Evolutionary conservation across 2,329 filamentous ascomycete species (phyloP).

Genomic region (Fusarium brachygibbosum): DNA sequence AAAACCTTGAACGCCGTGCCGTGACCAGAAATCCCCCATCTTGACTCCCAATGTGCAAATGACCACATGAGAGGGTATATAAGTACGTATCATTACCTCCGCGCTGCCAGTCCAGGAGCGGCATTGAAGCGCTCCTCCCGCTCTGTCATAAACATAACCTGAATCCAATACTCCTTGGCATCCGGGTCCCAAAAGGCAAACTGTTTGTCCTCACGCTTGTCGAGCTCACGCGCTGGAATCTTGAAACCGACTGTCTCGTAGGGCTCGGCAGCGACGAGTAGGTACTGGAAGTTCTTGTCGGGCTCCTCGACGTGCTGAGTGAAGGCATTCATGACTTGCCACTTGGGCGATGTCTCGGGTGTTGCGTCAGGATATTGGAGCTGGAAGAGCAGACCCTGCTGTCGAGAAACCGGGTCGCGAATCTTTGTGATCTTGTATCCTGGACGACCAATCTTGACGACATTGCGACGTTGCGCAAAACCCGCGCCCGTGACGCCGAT

Average conservation of each 20-base stretch:
- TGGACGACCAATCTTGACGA: slow-evolving; percentile 94
- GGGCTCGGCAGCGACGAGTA: slow-evolving; percentile 94
- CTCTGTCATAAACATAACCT: slow-evolving; percentile 98
- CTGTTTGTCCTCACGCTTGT: slow-evolving; percentile 87
- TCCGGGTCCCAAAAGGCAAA: slow-evolving; percentile 98
- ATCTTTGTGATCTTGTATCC: slow-evolving; percentile 99
- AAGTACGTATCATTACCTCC: slow-evolving; percentile 53
- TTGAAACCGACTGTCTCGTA: slow-evolving; percentile 99
- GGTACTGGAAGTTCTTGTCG: slow-evolving; percentile 94
- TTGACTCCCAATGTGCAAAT: slow-evolving; percentile 30
- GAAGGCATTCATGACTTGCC: slow-evolving; percentile 97
- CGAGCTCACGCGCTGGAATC: slow-evolving; percentile 91
- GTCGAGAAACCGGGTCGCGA: slow-evolving; percentile 86
- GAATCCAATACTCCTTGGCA: slow-evolving; percentile 96
- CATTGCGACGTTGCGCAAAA: slow-evolving; percentile 78
- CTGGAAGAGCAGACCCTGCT: slow-evolving; percentile 94
- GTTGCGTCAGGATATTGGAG: slow-evolving; percentile 94
- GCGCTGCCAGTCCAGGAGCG: slow-evolving; percentile 70
- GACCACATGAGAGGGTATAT: slow-evolving; percentile 8
- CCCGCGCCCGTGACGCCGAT: slow-evolving; percentile 79
- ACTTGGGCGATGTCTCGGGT: slow-evolving; percentile 79
- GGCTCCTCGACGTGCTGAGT: slow-evolving; percentile 96
- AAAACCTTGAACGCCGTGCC: slow-evolving; percentile 38
- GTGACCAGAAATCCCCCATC: slow-evolving; percentile 22
- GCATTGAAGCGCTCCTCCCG: slow-evolving; percentile 88